Percentiles rank a stretch among this genome's conserved stretches.
phyloP scores from a whole-genome alignment of 345 rosid genomes.

The Linum tenue region DNA sequence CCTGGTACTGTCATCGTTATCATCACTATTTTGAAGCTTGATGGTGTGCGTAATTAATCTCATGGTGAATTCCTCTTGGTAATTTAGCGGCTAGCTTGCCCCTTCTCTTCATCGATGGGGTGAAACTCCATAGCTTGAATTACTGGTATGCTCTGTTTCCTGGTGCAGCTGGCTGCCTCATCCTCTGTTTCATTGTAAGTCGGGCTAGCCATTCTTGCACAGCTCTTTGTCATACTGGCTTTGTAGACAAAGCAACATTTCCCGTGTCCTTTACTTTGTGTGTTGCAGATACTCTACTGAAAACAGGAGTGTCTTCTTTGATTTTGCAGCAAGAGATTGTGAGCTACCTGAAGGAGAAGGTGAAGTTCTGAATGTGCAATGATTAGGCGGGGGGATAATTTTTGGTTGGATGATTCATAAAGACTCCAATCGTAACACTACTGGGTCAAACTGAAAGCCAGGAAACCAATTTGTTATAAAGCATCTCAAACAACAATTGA shows the following conservation, averaged over 20 bases:
- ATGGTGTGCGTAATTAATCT: no score
- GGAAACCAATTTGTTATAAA: no score
- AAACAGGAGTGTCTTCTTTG: neutral
- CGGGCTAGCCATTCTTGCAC: neutral
- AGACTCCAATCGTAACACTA: no score
- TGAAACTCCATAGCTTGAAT: conserved; percentile 59
- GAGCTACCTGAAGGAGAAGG: conserved; percentile 57
- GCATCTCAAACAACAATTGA: no score
- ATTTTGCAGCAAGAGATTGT: conserved; percentile 78
- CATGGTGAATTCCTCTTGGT: no score
- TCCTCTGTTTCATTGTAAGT: conserved; percentile 69
- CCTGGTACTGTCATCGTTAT: conserved; percentile 43
- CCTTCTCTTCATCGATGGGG: conserved; percentile 75
- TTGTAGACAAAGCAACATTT: neutral
- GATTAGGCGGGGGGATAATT: no score
- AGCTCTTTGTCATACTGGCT: neutral
- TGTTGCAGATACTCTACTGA: neutral
- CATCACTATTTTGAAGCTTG: neutral
- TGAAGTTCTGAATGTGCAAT: conserved; percentile 34
- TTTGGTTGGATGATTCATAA: no score
- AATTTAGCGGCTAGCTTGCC: conserved; percentile 83
- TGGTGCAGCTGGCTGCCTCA: conserved; percentile 72
- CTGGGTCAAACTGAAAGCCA: no score
- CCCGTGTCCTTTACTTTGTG: neutral
- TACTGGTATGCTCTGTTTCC: conserved; percentile 81